A percentile compares a stretch with the other conserved stretches of the same genome.
These are phyloP conservation scores for Lizonia empirigonia DNA, from an alignment of 2,329 filamentous ascomycete genomes.

Conservation along the genomic window DNA sequence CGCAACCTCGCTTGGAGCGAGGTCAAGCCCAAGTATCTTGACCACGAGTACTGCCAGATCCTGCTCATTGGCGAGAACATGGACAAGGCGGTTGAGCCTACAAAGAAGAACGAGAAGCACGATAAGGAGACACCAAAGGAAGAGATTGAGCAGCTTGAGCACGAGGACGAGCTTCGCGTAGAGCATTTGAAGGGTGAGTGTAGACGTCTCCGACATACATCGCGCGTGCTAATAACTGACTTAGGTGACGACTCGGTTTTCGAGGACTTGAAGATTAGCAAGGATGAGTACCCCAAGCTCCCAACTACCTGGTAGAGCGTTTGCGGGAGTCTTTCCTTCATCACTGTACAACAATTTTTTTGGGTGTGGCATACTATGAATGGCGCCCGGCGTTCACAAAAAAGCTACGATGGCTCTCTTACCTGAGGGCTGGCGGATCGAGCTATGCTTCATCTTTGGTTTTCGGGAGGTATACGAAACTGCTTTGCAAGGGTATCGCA, in stretches of 20 bases:
- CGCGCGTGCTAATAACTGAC: constrained; percentile 9
- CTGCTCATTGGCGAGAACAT: constrained; percentile 75
- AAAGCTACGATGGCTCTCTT: no score
- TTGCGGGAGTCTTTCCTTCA: not conserved
- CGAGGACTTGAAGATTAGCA: constrained; percentile 63
- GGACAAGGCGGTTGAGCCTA: constrained; percentile 63
- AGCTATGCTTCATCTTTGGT: no score
- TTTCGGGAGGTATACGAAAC: no score
- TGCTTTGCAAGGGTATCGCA: no score
- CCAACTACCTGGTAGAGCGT: constrained; percentile 41
- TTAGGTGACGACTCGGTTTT: constrained; percentile 65
- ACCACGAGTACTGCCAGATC: constrained; percentile 77
- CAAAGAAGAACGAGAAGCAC: constrained; percentile 61
- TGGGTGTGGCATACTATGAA: not conserved
- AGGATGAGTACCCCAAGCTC: constrained; percentile 62
- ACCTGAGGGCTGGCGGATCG: no score
- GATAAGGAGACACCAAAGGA: constrained; percentile 68
- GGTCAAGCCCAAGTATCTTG: constrained; percentile 72
- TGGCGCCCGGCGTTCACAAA: not conserved
- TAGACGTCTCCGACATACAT: constrained; percentile 3
- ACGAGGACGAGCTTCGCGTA: constrained; percentile 74
- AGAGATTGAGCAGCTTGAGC: constrained; percentile 74
- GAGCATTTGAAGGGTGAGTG: constrained; percentile 60
- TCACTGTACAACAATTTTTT: not conserved
- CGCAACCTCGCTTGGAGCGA: constrained; percentile 74